Conservation (phyloP, 495 filamentous ascomycete genomes). For the Trichoderma reesei region DNA sequence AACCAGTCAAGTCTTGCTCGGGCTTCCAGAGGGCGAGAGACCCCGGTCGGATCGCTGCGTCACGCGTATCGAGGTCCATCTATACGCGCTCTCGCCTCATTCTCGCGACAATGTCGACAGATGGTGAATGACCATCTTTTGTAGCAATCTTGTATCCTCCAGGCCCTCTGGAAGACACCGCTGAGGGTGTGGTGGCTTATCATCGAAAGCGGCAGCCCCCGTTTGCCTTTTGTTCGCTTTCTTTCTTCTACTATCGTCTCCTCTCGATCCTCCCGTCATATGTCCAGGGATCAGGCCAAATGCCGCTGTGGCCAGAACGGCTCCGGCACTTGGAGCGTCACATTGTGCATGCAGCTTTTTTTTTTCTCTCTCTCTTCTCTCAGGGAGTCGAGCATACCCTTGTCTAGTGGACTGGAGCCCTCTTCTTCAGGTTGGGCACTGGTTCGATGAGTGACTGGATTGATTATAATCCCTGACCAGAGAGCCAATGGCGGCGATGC, state of each 20-base stretch:
- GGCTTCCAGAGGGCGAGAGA: background rate
- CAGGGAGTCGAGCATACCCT: background rate
- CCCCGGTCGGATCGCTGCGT: background rate
- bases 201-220: background rate
- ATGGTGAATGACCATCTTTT: background rate
- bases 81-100: conserved; percentile 5
- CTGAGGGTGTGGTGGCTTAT: conserved; percentile 4
- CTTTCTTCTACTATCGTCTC: background rate
- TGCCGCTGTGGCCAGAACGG: background rate
- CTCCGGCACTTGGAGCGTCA: conserved; percentile 5
- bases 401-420: background rate
- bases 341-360: conserved; percentile 1
- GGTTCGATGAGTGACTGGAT: conserved; percentile 7
- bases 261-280: background rate
- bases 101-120: conserved; percentile 3
- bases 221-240: background rate
- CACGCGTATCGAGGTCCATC: background rate
- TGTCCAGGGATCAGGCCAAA: background rate
- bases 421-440: conserved; percentile 9
- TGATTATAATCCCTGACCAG: background rate
- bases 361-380: no score
- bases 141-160: no score
- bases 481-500: background rate
- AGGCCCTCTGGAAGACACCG: background rate
- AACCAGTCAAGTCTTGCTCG: background rate